Percentiles rank a stretch among this genome's conserved stretches.
Evolutionary conservation across 73 alveolate species (phyloP).

Genomic region (Breviolum minutum): DNA sequence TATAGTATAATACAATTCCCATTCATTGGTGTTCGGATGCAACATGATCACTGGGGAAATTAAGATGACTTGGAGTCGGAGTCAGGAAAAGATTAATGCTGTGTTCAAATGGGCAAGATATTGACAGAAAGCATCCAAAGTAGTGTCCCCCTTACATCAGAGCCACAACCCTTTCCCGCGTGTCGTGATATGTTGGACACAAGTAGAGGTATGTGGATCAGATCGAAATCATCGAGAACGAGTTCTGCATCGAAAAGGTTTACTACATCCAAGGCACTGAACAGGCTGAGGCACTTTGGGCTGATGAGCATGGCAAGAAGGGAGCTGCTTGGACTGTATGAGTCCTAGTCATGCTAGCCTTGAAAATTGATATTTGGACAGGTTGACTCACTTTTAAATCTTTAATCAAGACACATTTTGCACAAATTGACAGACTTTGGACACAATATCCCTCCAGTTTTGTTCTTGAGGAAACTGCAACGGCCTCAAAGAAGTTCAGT

Average conservation of each 20-base stretch:
- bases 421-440: no score
- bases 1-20: no score
- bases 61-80: no score
- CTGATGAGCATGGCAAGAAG: constrained; percentile 52
- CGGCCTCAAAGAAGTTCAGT: constrained; percentile 64
- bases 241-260: constrained; percentile 74
- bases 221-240: constrained; percentile 79
- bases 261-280: constrained; percentile 68
- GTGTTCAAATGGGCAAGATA: no score
- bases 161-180: neutral
- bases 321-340: neutral
- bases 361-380: neutral
- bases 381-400: no score
- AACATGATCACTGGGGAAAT: no score
- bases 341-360: neutral
- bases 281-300: constrained; percentile 58
- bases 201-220: constrained; percentile 54
- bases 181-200: neutral
- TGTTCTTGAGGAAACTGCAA: neutral
- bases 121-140: no score
- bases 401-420: no score
- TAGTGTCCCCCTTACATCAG: no score
- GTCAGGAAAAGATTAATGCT: no score
- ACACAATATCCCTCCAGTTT: no score
- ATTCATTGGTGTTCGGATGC: no score